phyloP scores from a whole-genome alignment of 148 eudicot species.

The Agrostemma githago region DNA sequence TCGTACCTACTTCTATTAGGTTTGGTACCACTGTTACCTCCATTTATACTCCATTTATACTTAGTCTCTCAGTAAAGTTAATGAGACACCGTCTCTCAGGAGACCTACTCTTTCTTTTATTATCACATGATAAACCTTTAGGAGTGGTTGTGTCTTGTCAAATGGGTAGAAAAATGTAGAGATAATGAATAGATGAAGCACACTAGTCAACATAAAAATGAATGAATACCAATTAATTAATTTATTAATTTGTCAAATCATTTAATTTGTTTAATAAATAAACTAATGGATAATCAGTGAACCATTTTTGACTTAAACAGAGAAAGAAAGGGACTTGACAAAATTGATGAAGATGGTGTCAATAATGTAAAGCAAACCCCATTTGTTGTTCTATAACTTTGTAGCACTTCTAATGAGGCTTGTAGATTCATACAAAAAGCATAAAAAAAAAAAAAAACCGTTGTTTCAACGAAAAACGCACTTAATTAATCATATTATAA shows the following conservation, averaged over 20 bases:
- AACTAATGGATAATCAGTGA: constrained; percentile 13
- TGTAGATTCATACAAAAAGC: neutral
- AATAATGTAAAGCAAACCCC: constrained; percentile 14
- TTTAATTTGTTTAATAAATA: neutral
- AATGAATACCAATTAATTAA: no score
- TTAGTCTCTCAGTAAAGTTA: no score
- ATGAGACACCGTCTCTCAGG: no score
- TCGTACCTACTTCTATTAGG: no score
- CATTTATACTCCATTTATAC: no score
- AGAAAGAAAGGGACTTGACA: neutral
- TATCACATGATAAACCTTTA: neutral
- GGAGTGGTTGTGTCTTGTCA: neutral
- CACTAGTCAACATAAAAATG: neutral
- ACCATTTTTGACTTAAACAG: constrained; percentile 15
- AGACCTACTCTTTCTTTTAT: neutral
- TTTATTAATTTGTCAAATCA: constrained; percentile 8
- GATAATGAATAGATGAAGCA: neutral
- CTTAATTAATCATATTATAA: no score
- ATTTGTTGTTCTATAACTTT: constrained; percentile 7
- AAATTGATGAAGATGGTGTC: constrained; percentile 5
- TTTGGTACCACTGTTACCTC: no score
- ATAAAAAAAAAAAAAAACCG: no score
- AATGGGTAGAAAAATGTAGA: neutral
- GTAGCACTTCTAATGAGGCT: no score
- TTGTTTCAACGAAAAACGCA: no score